Evolutionary conservation across 805 yeast genomes (phyloP), one percentile per base, ranked within the genome.

Genomic region (Osmozyma mogii): DNA sequence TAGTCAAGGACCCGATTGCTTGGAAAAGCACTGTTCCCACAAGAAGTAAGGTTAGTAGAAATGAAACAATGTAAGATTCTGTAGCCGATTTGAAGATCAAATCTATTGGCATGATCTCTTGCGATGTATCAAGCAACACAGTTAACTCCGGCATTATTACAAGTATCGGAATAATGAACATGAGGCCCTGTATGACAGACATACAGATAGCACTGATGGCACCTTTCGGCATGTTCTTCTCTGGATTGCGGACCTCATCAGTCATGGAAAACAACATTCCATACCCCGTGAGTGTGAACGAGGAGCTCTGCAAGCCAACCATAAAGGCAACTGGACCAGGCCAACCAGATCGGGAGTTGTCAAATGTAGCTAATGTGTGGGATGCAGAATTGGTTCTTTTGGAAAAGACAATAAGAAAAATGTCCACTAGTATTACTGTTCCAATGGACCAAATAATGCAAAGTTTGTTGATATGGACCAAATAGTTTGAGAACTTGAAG

Each of bases 251-350:
- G 10, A 84, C 92, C 54, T 84, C 94, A 45, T 84, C 94, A 27
- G 87, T 75, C 63, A 84, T 71, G 5, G 89, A 77, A 12, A 84
- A 82, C 16, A 84, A 61, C 72, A 83, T 75, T 16, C 89, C 89
- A 52, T 80, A 84, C 1, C 92, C 94, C 36, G 83, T 84, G 47
- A 83, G 62, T 14, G 89, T 82, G 54, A 81, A 80, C 18, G 82
- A 75, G 1, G 87, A 76, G 38, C 83, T 80, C 52, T 80, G 87
- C 34, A 84, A 69, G 0, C 92, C 92, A 25, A 84, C 73, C 29
- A 84, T 56, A 38, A 83, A 83, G 2, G 92, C 84, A 36, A 83
- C 44, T 2, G 73, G 67, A 28, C 64, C 69, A 11, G 84, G 79
- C 80, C 87, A 82, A 3, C 92, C 94, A 4, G 87, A 77, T 29